A percentile compares a stretch with the other conserved stretches of the same genome.
These are phyloP conservation scores for Zymoseptoria brevis DNA, from an alignment of 2,329 filamentous ascomycete species.

Conservation along the genomic window DNA sequence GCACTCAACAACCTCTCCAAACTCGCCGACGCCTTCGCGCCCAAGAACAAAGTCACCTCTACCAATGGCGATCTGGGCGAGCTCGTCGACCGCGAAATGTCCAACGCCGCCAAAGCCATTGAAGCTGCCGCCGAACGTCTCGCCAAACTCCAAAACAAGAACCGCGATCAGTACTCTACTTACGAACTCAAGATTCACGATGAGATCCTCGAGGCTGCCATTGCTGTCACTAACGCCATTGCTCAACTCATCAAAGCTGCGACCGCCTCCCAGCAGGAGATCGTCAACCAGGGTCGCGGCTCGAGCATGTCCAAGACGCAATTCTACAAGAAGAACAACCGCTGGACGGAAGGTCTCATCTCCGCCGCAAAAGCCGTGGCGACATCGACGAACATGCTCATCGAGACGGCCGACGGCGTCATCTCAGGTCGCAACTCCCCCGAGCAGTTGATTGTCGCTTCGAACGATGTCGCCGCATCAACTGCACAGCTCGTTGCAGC, in stretches of 20 bases:
- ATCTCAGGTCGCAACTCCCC: conserved; percentile 85
- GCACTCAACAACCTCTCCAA: conserved; percentile 91
- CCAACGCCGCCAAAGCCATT: conserved; percentile 90
- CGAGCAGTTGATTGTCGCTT: conserved; percentile 95
- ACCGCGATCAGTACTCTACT: conserved; percentile 88
- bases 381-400: conserved; percentile 85
- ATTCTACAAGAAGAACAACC: conserved; percentile 99
- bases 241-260: conserved; percentile 91
- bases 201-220: conserved; percentile 84
- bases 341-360: conserved; percentile 96
- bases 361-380: conserved; percentile 96
- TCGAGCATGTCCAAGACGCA: conserved; percentile 66
- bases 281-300: conserved; percentile 85
- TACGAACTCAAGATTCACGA: conserved; percentile 97
- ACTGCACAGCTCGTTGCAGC: conserved; percentile 96
- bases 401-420: conserved; percentile 95
- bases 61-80: conserved; percentile 83
- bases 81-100: conserved; percentile 83
- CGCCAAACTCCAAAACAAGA: conserved; percentile 89
- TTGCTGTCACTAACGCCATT: conserved; percentile 89
- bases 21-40: conserved; percentile 83
- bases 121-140: conserved; percentile 83
- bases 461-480: conserved; percentile 91
- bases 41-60: conserved; percentile 73
- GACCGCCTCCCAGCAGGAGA: conserved; percentile 87